Percentiles rank a stretch among this genome's conserved stretches.
Conservation (phyloP, 495 filamentous ascomycete genomes). For the Diplogelasinospora grovesii region DNA sequence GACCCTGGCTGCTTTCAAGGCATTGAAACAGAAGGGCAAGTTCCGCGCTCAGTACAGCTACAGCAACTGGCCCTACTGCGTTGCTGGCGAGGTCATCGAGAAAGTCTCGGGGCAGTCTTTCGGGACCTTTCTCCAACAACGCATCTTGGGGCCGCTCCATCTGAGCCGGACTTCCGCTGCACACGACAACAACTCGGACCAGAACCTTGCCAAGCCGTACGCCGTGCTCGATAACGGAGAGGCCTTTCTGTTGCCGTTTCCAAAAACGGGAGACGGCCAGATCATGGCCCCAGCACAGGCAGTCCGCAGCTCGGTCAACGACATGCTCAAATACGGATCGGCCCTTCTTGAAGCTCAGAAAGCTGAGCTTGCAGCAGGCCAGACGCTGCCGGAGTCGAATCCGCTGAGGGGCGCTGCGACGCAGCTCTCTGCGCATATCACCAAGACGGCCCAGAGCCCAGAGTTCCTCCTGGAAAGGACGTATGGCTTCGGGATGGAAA, state of each 20-base stretch:
- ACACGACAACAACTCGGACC: background rate
- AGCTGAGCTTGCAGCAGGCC: background rate
- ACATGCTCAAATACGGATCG: slow-evolving; percentile 1
- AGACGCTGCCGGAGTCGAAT: background rate
- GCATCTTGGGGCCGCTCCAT: slow-evolving; percentile 4
- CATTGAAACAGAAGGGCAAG: background rate
- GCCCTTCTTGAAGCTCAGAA: slow-evolving; percentile 3
- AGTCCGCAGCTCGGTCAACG: background rate
- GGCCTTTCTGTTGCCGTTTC: slow-evolving; percentile 3
- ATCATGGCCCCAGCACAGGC: slow-evolving; percentile 3
- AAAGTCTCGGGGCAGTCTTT: slow-evolving; percentile 11
- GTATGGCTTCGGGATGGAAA: background rate
- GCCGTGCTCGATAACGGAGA: background rate
- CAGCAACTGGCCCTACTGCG: slow-evolving; percentile 19
- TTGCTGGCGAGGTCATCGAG: slow-evolving; percentile 20
- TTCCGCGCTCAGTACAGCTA: slow-evolving; percentile 15
- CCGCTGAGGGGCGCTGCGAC: background rate
- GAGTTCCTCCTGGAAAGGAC: background rate
- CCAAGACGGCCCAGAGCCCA: background rate
- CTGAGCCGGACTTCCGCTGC: background rate
- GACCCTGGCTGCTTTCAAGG: background rate
- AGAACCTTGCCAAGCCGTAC: slow-evolving; percentile 1
- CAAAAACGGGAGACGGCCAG: slow-evolving; percentile 5
- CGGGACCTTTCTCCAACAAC: slow-evolving; percentile 3
- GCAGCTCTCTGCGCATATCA: slow-evolving; percentile 1